Evolutionary conservation across 768 basidiomycete genomes (phyloP).

Genomic region (Macrolepiota fuliginosa): DNA sequence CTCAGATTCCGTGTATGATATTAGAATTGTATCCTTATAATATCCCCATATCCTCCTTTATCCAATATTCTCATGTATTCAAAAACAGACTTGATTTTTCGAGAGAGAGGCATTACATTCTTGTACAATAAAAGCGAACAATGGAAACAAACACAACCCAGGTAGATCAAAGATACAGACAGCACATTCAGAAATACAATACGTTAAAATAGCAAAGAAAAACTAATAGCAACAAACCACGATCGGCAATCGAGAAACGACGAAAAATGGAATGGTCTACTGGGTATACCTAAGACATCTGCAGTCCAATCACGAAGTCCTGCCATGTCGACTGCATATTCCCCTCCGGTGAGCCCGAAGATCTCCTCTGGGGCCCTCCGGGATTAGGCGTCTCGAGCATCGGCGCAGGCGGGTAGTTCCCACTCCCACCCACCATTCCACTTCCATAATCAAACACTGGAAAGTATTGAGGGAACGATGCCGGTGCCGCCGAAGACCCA

Average conservation of each 20-base stretch:
- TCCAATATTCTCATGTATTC: neutral
- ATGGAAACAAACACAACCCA: neutral
- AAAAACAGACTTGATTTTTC: neutral
- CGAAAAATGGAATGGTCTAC: neutral
- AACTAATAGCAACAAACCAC: neutral
- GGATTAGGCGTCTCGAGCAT: constrained; percentile 11
- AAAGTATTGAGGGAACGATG: constrained; percentile 65
- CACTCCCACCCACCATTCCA: constrained; percentile 22
- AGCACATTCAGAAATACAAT: neutral
- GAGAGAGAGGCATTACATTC: neutral
- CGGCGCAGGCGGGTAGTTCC: constrained; percentile 8
- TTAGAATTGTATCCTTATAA: constrained; percentile 20
- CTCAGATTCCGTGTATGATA: constrained; percentile 61
- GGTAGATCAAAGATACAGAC: neutral
- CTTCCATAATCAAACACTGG: constrained; percentile 70
- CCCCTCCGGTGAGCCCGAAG: constrained; percentile 57
- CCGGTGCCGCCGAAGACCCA: constrained; percentile 12
- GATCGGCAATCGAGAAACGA: neutral
- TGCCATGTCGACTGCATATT: constrained; percentile 66
- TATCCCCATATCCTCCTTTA: constrained; percentile 12
- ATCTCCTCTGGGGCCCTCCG: constrained; percentile 26
- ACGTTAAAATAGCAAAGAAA: neutral
- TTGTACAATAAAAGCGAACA: constrained; percentile 5
- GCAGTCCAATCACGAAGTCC: constrained; percentile 53
- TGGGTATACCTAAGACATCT: constrained; percentile 22